These are phyloP conservation scores for Globisporangium barbulae DNA, from an alignment of 352 stramenopile genomes.

Conservation along the genomic window DNA sequence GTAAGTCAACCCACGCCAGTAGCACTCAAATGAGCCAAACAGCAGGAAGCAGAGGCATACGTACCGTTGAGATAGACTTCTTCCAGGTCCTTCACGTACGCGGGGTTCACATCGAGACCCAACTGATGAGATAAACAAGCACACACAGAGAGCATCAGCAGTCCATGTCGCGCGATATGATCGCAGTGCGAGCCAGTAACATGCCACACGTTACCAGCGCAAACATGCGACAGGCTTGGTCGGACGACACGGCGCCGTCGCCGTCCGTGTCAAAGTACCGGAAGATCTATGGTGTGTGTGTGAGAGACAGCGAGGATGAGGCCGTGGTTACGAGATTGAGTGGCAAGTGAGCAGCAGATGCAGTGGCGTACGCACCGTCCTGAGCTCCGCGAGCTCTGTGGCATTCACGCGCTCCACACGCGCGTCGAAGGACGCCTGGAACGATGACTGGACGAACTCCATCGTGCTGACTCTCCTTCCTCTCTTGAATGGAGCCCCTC, in stretches of 20 bases:
- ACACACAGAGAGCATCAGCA: not conserved
- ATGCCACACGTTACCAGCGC: slow-evolving; percentile 30
- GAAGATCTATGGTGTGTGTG: slow-evolving; percentile 47
- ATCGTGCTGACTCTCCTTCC: slow-evolving; percentile 16
- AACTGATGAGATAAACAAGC: slow-evolving; percentile 24
- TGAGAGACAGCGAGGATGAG: not conserved
- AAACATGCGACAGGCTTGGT: slow-evolving; percentile 65
- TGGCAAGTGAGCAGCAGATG: not conserved
- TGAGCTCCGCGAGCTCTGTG: slow-evolving; percentile 47
- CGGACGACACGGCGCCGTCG: slow-evolving; percentile 51
- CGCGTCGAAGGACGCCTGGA: slow-evolving; percentile 64
- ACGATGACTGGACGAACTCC: slow-evolving; percentile 59
- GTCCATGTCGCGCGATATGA: too few species aligned
- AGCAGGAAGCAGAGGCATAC: not conserved
- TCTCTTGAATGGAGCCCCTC: not conserved
- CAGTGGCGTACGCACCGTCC: slow-evolving; percentile 27
- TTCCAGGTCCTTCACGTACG: slow-evolving; percentile 48
- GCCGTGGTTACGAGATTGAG: not conserved
- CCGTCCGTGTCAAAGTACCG: slow-evolving; percentile 69
- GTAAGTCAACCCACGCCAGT: not conserved
- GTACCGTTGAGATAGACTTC: slow-evolving; percentile 64
- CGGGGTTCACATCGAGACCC: slow-evolving; percentile 47
- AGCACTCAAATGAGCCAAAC: not conserved
- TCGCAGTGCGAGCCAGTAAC: too few species aligned
- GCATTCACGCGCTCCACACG: slow-evolving; percentile 47